Percentiles rank a stretch among this genome's conserved stretches.
Evolutionary conservation across 1,139 yeast species (phyloP).

Genomic region (Debaryomyces singareniensis): DNA sequence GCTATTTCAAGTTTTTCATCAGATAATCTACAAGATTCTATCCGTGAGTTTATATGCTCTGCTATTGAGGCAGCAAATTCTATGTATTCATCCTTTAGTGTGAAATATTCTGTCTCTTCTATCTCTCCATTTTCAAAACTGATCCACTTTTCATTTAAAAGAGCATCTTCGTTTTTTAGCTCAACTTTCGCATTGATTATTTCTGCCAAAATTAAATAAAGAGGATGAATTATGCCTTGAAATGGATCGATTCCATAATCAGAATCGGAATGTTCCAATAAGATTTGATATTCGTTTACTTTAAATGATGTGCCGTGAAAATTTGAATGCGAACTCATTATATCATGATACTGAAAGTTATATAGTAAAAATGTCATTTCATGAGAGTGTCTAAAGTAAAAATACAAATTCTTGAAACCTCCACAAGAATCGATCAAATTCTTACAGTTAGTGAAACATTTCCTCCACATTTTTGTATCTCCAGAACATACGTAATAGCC

Average conservation of each 20-base stretch:
- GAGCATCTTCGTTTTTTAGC: slow-evolving; percentile 12
- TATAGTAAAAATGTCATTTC: slow-evolving; percentile 40
- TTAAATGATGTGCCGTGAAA: slow-evolving; percentile 31
- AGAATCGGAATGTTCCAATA: slow-evolving; percentile 13
- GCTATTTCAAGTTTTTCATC: too few species aligned
- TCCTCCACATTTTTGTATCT: slow-evolving; percentile 39
- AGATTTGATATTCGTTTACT: slow-evolving; percentile 23
- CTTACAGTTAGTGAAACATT: slow-evolving; percentile 16
- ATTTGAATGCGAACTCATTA: slow-evolving; percentile 28
- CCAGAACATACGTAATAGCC: slow-evolving; percentile 38
- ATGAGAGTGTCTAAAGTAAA: slow-evolving; percentile 25
- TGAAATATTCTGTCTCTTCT: not conserved
- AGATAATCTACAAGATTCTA: too few species aligned
- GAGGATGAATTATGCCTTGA: slow-evolving; percentile 40
- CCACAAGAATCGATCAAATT: slow-evolving; percentile 23
- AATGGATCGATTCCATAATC: slow-evolving; percentile 43
- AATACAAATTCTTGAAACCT: slow-evolving; percentile 18
- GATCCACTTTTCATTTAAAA: slow-evolving; percentile 3
- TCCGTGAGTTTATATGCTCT: not conserved
- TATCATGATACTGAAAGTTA: slow-evolving; percentile 41
- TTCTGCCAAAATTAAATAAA: slow-evolving; percentile 36
- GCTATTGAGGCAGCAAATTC: not conserved
- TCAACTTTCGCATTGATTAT: slow-evolving; percentile 27
- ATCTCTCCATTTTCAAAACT: slow-evolving; percentile 1
- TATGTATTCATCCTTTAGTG: not conserved